Percentiles rank a stretch among this genome's conserved stretches.
Conservation (phyloP, 257 asterid species). For the Jaltomata sinuosa region DNA sequence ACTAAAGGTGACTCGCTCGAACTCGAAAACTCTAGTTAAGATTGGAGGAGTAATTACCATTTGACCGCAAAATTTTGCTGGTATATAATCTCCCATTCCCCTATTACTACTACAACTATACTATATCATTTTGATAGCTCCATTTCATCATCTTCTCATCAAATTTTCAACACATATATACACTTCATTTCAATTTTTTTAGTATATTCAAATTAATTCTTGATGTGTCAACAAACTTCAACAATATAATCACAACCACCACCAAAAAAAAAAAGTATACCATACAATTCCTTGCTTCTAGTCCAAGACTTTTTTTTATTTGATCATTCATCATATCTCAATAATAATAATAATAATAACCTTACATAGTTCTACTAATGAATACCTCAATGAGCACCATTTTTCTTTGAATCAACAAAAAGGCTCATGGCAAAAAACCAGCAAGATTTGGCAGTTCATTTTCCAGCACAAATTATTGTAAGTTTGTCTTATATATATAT, state of each 20-base stretch:
- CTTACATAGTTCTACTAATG: not conserved
- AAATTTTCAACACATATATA: not conserved
- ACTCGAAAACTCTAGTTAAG: not conserved
- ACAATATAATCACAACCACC: conserved; percentile 11
- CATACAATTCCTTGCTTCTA: conserved; percentile 23
- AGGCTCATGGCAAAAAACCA: conserved; percentile 23
- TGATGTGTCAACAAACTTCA: conserved; percentile 8
- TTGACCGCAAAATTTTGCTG: not conserved
- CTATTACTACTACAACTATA: not conserved
- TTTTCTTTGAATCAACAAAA: not conserved
- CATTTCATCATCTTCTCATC: conserved; percentile 23
- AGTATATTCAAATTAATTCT: not conserved
- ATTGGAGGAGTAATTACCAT: not conserved
- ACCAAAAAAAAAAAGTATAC: not conserved
- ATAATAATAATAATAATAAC: not conserved
- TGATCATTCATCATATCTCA: not conserved
- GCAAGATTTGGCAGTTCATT: conserved; percentile 3
- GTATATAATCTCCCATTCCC: conserved; percentile 22
- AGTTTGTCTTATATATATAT: conserved; percentile 14
- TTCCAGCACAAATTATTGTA: conserved; percentile 20
- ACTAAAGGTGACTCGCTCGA: too few relatives aligned
- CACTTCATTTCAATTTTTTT: not conserved
- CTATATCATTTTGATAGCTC: conserved; percentile 31
- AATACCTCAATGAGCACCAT: not conserved
- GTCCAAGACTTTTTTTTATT: conserved; percentile 14